Evolutionary conservation across 352 stramenopile species (phyloP), one percentile per base, ranked within the genome.

Genomic region (Globisporangium echinulatum): DNA sequence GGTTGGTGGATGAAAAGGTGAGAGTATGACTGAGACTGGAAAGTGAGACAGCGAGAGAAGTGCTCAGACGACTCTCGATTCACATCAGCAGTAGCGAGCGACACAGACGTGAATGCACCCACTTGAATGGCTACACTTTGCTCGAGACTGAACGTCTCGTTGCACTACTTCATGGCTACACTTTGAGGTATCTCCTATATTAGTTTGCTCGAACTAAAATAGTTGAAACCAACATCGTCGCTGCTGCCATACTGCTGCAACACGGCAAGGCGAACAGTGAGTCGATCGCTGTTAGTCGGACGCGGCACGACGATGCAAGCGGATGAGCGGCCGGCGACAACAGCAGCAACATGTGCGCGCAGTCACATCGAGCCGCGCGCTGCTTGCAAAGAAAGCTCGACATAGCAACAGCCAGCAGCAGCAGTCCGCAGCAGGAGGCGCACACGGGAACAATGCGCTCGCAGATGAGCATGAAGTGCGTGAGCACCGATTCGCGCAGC

Each of bases 391-490:
- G 59, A 58, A 64, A 36, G 11, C 14, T 14, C 37, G 14, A 39
- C 46, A n/a, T 47, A 36, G 52, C 52, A 14, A 1, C 40, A 15
- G 17, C 4, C 36, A 38, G 49, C 44, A 52, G 33, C 40, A 36
- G 39, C 42, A 8, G 2, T 6, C 38, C 56, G 63, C 0, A 38
- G 38, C 14, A 33, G 38, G 8, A 33, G 25, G 25, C 2, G 25
- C 25, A 13, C 40, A 4, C 42, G 53, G 68, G 15, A 85, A 86
- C 64, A 85, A 88, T 63, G 56, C 33, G 4, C 38, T 40, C 4
- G 68, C 64, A 52, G 68, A 75, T 56, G 69, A 86, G 17, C 67
- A 47, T 0, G 66, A 77, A 25, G 50, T 65, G 19, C 49, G 74
- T 11, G 63, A 67, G 40, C 75, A 76, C 39, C 65, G 62, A 43